phyloP scores from a whole-genome alignment of 208 protist genomes.

The Acanthamoeba castellanii region DNA sequence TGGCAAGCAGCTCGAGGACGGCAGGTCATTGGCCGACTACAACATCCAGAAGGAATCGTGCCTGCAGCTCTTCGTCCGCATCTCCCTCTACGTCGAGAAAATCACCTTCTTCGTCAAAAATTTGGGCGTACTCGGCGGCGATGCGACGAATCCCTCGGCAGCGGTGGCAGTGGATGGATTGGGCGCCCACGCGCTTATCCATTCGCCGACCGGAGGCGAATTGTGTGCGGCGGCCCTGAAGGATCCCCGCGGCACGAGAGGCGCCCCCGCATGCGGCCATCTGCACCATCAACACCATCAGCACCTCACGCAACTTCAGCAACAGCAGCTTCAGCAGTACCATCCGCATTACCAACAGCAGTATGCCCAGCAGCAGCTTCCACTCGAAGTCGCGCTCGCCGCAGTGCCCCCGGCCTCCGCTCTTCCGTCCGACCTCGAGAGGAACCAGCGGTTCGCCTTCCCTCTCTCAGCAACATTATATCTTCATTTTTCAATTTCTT shows the following conservation, averaged over 20 bases:
- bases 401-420: not conserved
- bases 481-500: not conserved
- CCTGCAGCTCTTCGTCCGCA: constrained; percentile 79
- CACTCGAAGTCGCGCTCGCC: not conserved
- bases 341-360: not conserved
- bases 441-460: not conserved
- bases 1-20: constrained; percentile 95
- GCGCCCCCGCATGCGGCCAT: not conserved
- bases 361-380: constrained; percentile 1
- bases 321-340: not conserved
- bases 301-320: not conserved
- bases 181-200: not conserved
- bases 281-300: not conserved
- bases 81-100: constrained; percentile 21
- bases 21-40: constrained; percentile 91
- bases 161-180: not conserved
- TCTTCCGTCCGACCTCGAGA: constrained; percentile 5
- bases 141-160: not conserved
- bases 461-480: not conserved
- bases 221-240: not conserved
- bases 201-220: not conserved
- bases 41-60: constrained; percentile 90
- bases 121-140: not conserved
- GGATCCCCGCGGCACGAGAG: not conserved
- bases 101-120: not conserved